Evolutionary conservation across 441 rosid species (phyloP).

Genomic region (Brassica balearica): DNA sequence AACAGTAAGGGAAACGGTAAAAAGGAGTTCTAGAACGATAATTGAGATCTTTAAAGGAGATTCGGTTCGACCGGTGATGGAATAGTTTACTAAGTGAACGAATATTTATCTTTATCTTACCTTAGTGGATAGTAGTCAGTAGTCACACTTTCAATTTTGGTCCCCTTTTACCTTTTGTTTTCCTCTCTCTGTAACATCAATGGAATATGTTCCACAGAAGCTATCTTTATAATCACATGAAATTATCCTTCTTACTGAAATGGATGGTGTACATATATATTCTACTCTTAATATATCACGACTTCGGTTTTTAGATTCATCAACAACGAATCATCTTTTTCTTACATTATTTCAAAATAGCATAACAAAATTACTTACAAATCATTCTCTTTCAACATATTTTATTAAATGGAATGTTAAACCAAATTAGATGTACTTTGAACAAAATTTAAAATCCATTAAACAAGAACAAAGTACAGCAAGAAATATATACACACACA

Average conservation of each 20-base stretch:
- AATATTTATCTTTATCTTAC: conserved; percentile 28
- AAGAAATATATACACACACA: not conserved
- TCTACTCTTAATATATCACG: conserved; percentile 10
- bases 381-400: not conserved
- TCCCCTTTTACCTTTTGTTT: conserved; percentile 20
- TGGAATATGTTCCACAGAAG: conserved; percentile 35
- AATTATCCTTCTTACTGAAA: not conserved
- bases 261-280: conserved; percentile 10
- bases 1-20: not conserved
- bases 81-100: conserved; percentile 20
- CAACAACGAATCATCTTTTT: conserved; percentile 2
- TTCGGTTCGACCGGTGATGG: not conserved
- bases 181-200: conserved; percentile 30
- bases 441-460: not conserved
- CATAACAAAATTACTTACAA: not conserved
- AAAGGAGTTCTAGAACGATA: conserved; percentile 6
- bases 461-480: not conserved
- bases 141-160: conserved; percentile 11
- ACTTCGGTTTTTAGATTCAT: not conserved
- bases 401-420: not conserved
- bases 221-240: conserved; percentile 11
- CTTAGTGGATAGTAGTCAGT: conserved; percentile 33
- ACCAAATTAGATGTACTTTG: not conserved
- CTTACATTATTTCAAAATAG: not conserved
- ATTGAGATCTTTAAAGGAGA: not conserved